Percentiles rank a stretch among this genome's conserved stretches.
Evolutionary conservation across 2,329 filamentous ascomycete genomes (phyloP).

Genomic region (Bisporella sp.): DNA sequence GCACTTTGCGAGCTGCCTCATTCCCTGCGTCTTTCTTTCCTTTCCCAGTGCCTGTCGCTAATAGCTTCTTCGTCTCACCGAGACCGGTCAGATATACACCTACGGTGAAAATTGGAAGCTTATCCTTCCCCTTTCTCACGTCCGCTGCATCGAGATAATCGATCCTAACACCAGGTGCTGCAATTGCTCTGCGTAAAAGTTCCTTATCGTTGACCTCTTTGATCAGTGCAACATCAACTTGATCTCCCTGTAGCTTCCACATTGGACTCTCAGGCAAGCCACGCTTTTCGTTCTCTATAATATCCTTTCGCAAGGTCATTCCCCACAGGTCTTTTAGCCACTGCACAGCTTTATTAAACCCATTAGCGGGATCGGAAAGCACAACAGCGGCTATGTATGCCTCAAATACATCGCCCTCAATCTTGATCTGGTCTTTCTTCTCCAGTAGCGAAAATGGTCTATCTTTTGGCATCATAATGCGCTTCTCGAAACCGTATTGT

Average conservation of each 20-base stretch:
- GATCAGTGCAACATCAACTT: not conserved
- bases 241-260: conserved; percentile 20
- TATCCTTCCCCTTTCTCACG: conserved; percentile 47
- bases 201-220: conserved; percentile 41
- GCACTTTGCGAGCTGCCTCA: conserved; percentile 56
- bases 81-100: conserved; percentile 61
- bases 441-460: not conserved
- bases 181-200: conserved; percentile 41
- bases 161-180: conserved; percentile 47
- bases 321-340: conserved; percentile 78
- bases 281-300: conserved; percentile 32
- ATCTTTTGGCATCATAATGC: conserved; percentile 40
- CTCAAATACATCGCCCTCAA: conserved; percentile 83
- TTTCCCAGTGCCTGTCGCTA: conserved; percentile 57
- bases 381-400: conserved; percentile 80
- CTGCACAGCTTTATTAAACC: conserved; percentile 50
- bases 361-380: conserved; percentile 55
- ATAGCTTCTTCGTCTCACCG: conserved; percentile 53
- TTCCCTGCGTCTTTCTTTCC: conserved; percentile 64
- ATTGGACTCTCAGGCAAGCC: conserved; percentile 19
- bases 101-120: conserved; percentile 53
- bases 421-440: conserved; percentile 51
- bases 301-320: conserved; percentile 50
- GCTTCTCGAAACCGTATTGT: conserved; percentile 63
- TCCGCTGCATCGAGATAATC: conserved; percentile 52